Evolutionary conservation across 1,139 yeast species (phyloP), one percentile per base, ranked within the genome.

Genomic region (Geotrichum reessii): DNA sequence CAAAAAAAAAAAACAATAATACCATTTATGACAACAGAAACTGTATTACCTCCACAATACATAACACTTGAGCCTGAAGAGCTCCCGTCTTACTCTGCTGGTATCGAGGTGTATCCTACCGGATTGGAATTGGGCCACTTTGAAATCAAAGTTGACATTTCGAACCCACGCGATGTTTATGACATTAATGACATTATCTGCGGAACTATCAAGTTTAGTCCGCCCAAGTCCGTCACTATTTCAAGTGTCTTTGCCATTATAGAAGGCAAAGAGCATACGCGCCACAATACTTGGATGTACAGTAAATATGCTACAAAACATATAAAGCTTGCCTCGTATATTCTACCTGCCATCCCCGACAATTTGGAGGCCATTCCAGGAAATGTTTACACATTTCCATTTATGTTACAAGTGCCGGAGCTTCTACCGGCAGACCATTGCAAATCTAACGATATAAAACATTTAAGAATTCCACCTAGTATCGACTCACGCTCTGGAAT

Each of bases 11-110:
- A n/a, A n/a, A n/a, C 42, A 37, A 3, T 19, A 37, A 14, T 37
- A 37, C 6, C 6, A 37, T 37, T 19, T 14, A 37, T 37, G 42
- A 37, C 17, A 37, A 37, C 17, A 37, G 19, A 37, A 14, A 37
- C 42, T 14, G 17, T 14, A 14, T n/a, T 19, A 14, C 42, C 42
- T 14, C 42, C 42, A 12, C 19, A 5, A 11, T 37, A 37, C 42
- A 37, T 37, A 3, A 37, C 14, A 14, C 17, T 14, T n/a, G 3
- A 11, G n/a, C n/a, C 42, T 2, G 42, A 37, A 6, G 28, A 28
- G 22, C 55, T 52, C 19, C 55, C 55, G n/a, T 6, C 44, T 2
- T 52, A 52, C 25, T 52, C 55, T 2, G 14, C 14, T 12, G 55
- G 55, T 17, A 42, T 28, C n/a, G 48, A 46, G 19, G 46, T 52